Base-by-base conservation (phyloP, 2,329 filamentous ascomycete species). In the Rutstroemia sp. region DNA sequence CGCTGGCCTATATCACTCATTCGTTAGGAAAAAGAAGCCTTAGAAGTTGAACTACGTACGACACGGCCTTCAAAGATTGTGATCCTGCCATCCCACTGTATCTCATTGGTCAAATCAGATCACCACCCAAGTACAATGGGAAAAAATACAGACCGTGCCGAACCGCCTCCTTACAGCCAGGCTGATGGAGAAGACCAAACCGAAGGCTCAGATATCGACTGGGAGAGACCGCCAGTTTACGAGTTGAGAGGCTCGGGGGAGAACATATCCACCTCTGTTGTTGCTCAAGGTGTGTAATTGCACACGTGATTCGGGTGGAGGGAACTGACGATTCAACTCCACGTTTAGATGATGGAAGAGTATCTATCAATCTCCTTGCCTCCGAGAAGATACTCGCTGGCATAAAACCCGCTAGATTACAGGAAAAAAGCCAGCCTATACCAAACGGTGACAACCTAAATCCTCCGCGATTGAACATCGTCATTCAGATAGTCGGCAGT, bases 401-500 rank as follows among this genome's bases (percentile, higher is more conserved):
- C 30, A 34, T 34, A 34, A 34, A 14, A 1, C 62, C 7, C 57
- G 60, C 57, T 38, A 50, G 59, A 49, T 23, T 54, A 1, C 17
- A 41, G 17, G 17, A 21, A 23, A 51, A 41, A 4, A 10, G 21
- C 12, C 16, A 51, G 10, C 34, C 17, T 16, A 4, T 12, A 41
- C 34, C 30, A 16, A 39, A 51, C 38, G n/a, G 16, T n/a, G 16
- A 16, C 9, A 39, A 51, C 23, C 25, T 16, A 10, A 51, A 41
- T 14, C 21, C 48, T 7, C 65, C 65, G 1, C 51, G 44, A 8
- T 45, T 92, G 45, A 92, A 91, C 67, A 86, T 94, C 52, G 87
- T 90, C 23, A 86, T 92, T 65, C 90, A 91, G 78, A 86, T 92
- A 7, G 90, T 92, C 61, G 89, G 88, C 4, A 88, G 84, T 1